phyloP scores from a whole-genome alignment of 1,284 basidiomycete species.

The Trametes versicolor region DNA sequence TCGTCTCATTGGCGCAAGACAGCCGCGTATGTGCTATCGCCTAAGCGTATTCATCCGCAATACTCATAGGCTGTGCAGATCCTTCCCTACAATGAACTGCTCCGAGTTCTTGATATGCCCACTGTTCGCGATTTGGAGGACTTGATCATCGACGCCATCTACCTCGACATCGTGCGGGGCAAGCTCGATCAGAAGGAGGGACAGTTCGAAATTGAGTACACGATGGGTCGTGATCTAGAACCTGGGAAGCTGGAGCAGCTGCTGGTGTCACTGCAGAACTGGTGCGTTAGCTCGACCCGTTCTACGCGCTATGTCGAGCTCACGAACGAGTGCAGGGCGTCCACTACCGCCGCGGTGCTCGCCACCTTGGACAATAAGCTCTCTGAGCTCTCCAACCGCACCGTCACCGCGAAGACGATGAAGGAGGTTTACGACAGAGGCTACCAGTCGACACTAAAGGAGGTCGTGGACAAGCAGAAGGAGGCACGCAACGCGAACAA shows the following conservation, averaged over 20 bases:
- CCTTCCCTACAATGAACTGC: constrained; percentile 75
- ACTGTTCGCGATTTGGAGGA: constrained; percentile 91
- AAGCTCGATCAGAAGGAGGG: constrained; percentile 92
- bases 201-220: constrained; percentile 90
- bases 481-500: constrained; percentile 39
- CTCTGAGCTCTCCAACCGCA: constrained; percentile 52
- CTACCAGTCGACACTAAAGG: constrained; percentile 62
- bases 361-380: constrained; percentile 67
- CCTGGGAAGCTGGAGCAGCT: constrained; percentile 71
- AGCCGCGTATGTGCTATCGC: constrained; percentile 65
- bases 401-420: constrained; percentile 47
- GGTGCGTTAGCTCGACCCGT: constrained; percentile 57
- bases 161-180: constrained; percentile 87
- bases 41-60: not conserved
- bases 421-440: constrained; percentile 52
- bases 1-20: constrained; percentile 82
- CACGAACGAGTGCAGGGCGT: constrained; percentile 60
- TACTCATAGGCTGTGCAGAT: constrained; percentile 56
- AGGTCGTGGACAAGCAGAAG: constrained; percentile 63
- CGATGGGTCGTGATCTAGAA: constrained; percentile 88
- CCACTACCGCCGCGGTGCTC: constrained; percentile 72
- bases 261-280: constrained; percentile 71
- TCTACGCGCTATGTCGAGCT: not conserved
- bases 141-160: constrained; percentile 95
- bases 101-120: constrained; percentile 73